Evolutionary conservation across 495 filamentous ascomycete genomes (phyloP), one percentile per base, ranked within the genome.

Genomic region (Tuber melanosporum): DNA sequence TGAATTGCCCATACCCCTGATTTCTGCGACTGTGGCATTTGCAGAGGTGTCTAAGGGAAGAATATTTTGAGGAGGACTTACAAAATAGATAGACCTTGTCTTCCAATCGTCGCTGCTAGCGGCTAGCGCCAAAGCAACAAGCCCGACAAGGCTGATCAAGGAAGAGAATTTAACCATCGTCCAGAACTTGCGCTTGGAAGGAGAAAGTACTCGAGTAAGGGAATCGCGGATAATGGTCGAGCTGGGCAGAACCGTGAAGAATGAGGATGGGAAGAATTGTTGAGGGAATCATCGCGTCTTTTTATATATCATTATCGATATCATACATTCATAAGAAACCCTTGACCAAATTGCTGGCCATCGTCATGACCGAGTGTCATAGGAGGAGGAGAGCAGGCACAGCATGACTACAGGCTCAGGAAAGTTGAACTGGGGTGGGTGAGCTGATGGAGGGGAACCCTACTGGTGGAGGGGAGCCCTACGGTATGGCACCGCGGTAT

Each of bases 51-150:
- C 20, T 32, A 14, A 26, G 19, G 9, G 6, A 9, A 14, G 7
- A 45, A 52, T n/a, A n/a, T 57, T 57, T 57, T 26, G 9, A 12
- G 9, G 49, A 3, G 1, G n/a, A 77, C 43, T 62, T 49, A 77
- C 62, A 45, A 74, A 84, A 81, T 81, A 74, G 79, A 85, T 85
- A 20, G 84, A 79, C 17, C 85, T 80, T n/a, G 84, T 84, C 75
- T 84, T 86, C 85, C 85, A 86, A 72, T 80, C 82, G 10, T 77
- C 79, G 19, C 72, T 75, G 71, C 84, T 79, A 14, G 85, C 85
- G 49, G 84, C 76, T 14, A 84, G 76, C 26, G 62, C 78, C 42
- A 78, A 62, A 15, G 74, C 46, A 76, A 75, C 39, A 17, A 85
- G 69, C 73, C 79, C 80, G 15, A 79, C 79, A 77, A 84, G 70